A percentile compares a stretch with the other conserved stretches of the same genome.
Evolutionary conservation across 2,329 filamentous ascomycete species (phyloP).

Genomic region (Elsinoe fawcettii): DNA sequence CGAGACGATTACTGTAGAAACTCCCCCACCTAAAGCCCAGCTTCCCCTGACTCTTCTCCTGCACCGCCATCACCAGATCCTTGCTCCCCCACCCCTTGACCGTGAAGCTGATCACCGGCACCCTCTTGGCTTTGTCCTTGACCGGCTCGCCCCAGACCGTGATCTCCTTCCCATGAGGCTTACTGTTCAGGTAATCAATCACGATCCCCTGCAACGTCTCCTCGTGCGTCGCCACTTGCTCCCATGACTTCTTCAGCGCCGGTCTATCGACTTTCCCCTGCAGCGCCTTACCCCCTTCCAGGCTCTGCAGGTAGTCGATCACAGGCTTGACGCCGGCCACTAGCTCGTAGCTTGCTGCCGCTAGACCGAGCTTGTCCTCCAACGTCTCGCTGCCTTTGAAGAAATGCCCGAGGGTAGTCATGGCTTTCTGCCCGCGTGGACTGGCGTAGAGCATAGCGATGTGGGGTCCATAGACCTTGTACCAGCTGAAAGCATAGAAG

Average conservation of each 20-base stretch:
- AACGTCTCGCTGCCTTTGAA: conserved; percentile 56
- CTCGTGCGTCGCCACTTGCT: conserved; percentile 51
- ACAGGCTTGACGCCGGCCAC: conserved; percentile 55
- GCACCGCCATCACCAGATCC: conserved; percentile 54
- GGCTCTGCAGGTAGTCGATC: conserved; percentile 43
- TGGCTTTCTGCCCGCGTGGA: conserved; percentile 45
- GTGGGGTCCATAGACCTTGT: conserved; percentile 75
- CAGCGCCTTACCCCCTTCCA: conserved; percentile 45
- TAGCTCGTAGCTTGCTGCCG: conserved; percentile 64
- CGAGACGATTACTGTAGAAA: conserved; percentile 60
- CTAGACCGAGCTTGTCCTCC: conserved; percentile 60
- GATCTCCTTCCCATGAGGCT: conserved; percentile 37
- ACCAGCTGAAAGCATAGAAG: conserved; percentile 74
- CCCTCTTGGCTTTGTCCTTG: conserved; percentile 42
- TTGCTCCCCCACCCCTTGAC: conserved; percentile 51
- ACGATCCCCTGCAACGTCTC: conserved; percentile 51
- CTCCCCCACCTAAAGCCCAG: conserved; percentile 60
- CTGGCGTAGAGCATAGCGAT: conserved; percentile 63
- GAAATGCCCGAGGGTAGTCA: conserved; percentile 56
- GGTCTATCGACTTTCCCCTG: conserved; percentile 43
- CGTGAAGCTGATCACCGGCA: conserved; percentile 61
- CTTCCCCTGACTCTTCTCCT: conserved; percentile 42
- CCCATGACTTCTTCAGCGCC: conserved; percentile 38
- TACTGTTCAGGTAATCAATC: conserved; percentile 50
- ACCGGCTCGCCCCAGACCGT: conserved; percentile 52